Base-by-base conservation (phyloP, 1,139 yeast species). In the Scheffersomyces segobiensis region DNA sequence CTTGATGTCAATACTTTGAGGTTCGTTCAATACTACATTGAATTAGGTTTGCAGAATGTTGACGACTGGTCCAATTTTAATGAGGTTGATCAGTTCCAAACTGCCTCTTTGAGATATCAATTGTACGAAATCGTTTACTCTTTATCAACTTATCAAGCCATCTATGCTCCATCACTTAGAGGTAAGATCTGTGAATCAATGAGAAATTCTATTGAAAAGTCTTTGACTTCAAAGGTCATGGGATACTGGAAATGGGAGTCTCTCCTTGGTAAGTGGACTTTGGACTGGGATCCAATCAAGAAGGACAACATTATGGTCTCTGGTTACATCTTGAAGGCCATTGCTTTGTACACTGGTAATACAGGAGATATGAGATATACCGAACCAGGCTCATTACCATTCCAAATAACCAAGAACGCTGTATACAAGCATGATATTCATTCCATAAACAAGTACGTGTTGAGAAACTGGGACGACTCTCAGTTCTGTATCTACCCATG, bases 171-270 rank as follows among this genome's bases (percentile, higher is more conserved):
- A 10, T 48, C 50, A 5, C 50, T 48, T 48, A 48, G 50, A 21
- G 50, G 50, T 48, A 48, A 48, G 24, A 48, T 48, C n/a, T 48
- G 50, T 48, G 50, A 48, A 26, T 48, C 50, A n/a, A 48, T 48
- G 50, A 48, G 26, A 47, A 55, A 55, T 50, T 56, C 58, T 50
- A 54, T 56, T 18, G 46, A 56, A 20, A 56, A 56, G 50, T 56
- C 58, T 8, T 49, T 53, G 24, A 56, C 56, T 21, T 21, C 39
- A 21, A 52, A 52, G 21, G 58, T 56, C 19, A 53, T 56, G 58
- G 54, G 54, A 17, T 56, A 56, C 47, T 56, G 58, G 58, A 56
- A 50, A 42, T 56, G 58, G 58, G 58, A 56, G 21, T 56, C 58
- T 20, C 52, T 56, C n/a, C 49, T 56, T 53, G 58, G 58, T 5